Conservation (phyloP, 257 asterid species). For the Plantago major region DNA sequence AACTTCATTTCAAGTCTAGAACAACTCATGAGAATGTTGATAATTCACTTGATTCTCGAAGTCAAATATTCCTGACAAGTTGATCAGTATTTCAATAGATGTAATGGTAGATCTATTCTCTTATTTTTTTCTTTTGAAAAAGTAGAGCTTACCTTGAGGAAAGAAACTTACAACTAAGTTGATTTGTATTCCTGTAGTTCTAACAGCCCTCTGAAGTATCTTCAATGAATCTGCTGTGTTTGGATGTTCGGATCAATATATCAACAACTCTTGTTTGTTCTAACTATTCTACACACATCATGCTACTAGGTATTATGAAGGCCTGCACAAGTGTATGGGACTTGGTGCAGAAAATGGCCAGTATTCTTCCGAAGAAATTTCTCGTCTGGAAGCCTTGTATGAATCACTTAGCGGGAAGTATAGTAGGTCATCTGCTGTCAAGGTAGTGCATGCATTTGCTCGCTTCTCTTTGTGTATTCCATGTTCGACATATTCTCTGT, state of each 20-base stretch:
- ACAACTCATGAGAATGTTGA: not conserved
- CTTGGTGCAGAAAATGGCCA: conserved; percentile 53
- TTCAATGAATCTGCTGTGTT: not conserved
- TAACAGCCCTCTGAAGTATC: too few relatives aligned
- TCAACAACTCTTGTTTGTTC: not conserved
- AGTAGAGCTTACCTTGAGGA: too few relatives aligned
- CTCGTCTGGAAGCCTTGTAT: conserved; percentile 67
- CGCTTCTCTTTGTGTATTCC: conserved; percentile 2
- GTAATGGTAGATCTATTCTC: not conserved
- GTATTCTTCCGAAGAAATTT: conserved; percentile 64
- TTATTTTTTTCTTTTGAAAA: not conserved
- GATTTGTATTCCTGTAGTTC: too few relatives aligned
- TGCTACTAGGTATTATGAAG: conserved; percentile 77
- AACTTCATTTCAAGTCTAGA: not conserved
- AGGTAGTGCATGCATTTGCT: conserved; percentile 40
- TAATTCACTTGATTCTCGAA: not conserved
- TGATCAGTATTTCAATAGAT: conserved; percentile 1
- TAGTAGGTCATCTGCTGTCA: conserved; percentile 89
- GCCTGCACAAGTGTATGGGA: conserved; percentile 81
- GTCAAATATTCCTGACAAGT: not conserved
- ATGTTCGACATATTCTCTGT: not conserved
- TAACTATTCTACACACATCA: not conserved
- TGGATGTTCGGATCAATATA: not conserved
- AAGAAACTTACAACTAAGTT: too few relatives aligned
- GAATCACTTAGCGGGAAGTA: conserved; percentile 66